Conservation (phyloP, 75 land plant genomes). For the Pinus taeda region DNA sequence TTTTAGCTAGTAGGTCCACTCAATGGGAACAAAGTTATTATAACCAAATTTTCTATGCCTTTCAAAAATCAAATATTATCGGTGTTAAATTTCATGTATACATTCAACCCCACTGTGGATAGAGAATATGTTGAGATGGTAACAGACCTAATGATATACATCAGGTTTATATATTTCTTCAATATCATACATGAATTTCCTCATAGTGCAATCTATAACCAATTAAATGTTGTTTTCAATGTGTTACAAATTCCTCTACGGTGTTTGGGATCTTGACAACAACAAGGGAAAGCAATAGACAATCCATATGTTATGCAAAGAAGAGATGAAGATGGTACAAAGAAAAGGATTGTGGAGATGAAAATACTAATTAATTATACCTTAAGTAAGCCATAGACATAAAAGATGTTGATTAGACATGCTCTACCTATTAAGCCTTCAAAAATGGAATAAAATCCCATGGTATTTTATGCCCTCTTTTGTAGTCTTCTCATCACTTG, state of each 20-base stretch:
- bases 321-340: too few species aligned
- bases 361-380: not conserved
- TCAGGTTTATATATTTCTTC: constrained; percentile 11
- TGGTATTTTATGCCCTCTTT: constrained; percentile 42
- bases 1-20: constrained; percentile 19
- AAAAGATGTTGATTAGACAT: constrained; percentile 71
- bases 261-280: constrained; percentile 11
- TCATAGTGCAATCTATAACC: constrained; percentile 21
- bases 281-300: not conserved
- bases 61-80: constrained; percentile 2
- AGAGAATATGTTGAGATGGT: constrained; percentile 8
- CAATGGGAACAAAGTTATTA: constrained; percentile 21
- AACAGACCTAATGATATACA: constrained; percentile 10
- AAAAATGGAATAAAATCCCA: constrained; percentile 66
- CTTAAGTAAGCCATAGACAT: not conserved
- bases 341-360: not conserved
- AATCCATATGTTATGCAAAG: too few species aligned
- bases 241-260: constrained; percentile 10
- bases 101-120: constrained; percentile 20
- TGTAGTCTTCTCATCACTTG: too few species aligned
- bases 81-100: not conserved
- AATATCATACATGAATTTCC: constrained; percentile 25
- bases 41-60: constrained; percentile 21
- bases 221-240: constrained; percentile 8
- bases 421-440: constrained; percentile 56